Percentiles rank a stretch among this genome's conserved stretches.
Conservation (phyloP, 208 protist species). For the Leishmania guyanensis region DNA sequence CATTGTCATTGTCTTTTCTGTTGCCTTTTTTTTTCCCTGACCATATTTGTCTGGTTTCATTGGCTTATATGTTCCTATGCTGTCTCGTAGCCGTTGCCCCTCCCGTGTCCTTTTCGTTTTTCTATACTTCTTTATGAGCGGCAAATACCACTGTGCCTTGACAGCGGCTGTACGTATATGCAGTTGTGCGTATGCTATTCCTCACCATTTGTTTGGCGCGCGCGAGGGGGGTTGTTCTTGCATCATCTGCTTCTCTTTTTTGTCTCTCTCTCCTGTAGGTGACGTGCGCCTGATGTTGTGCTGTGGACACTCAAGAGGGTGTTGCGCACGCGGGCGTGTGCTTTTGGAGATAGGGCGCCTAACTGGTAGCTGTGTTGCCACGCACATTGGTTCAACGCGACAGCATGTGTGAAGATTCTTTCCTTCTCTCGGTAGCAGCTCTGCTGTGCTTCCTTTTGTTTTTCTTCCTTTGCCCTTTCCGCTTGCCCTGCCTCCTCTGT, state of each 20-base stretch:
- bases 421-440: background rate
- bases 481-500: background rate
- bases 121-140: background rate
- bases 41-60: background rate
- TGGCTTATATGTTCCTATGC: background rate
- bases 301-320: background rate
- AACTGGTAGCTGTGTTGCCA: background rate
- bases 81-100: background rate
- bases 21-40: slow-evolving; percentile 1
- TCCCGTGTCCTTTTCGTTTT: background rate
- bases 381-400: background rate
- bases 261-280: background rate
- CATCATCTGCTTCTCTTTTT: slow-evolving; percentile 14
- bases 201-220: background rate
- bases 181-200: background rate
- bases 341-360: background rate
- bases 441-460: background rate
- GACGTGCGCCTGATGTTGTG: background rate
- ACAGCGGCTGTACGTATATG: background rate
- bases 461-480: background rate
- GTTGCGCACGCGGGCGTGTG: background rate
- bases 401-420: slow-evolving; percentile 8
- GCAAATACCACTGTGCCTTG: background rate
- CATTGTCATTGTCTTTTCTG: background rate
- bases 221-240: background rate